A percentile compares a stretch with the other conserved stretches of the same genome.
These are phyloP conservation scores for Limonium bicolor DNA, from an alignment of 148 eudicot species.

Conservation along the genomic window DNA sequence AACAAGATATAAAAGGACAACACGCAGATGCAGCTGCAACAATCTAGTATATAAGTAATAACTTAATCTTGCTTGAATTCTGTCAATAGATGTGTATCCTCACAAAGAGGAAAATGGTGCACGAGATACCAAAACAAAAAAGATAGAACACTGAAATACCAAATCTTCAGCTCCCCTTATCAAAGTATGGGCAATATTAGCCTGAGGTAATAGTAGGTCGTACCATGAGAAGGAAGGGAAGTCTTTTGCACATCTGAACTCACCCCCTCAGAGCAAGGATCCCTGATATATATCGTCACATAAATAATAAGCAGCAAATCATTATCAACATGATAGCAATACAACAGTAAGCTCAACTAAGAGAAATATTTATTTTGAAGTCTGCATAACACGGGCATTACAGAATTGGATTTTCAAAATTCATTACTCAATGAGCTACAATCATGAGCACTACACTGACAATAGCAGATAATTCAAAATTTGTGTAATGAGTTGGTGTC, in stretches of 20 bases:
- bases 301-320: neutral
- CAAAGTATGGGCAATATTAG: neutral
- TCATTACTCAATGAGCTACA: neutral
- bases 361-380: neutral
- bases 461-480: neutral
- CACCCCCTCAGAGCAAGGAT: constrained; percentile 55
- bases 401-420: neutral
- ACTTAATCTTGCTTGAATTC: too few species aligned
- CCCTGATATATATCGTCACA: constrained; percentile 29
- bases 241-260: constrained; percentile 25
- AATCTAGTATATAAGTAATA: too few species aligned
- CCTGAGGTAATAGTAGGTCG: neutral
- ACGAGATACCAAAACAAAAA: neutral
- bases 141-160: neutral
- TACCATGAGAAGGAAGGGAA: constrained; percentile 44
- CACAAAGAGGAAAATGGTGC: neutral
- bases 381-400: neutral
- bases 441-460: too few species aligned
- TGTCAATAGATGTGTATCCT: too few species aligned
- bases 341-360: neutral
- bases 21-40: too few species aligned
- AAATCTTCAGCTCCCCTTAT: too few species aligned
- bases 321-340: neutral
- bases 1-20: neutral
- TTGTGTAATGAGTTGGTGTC: neutral